phyloP scores from a whole-genome alignment of 176 grass and related monocot genomes.

The Hordeum marinum region DNA sequence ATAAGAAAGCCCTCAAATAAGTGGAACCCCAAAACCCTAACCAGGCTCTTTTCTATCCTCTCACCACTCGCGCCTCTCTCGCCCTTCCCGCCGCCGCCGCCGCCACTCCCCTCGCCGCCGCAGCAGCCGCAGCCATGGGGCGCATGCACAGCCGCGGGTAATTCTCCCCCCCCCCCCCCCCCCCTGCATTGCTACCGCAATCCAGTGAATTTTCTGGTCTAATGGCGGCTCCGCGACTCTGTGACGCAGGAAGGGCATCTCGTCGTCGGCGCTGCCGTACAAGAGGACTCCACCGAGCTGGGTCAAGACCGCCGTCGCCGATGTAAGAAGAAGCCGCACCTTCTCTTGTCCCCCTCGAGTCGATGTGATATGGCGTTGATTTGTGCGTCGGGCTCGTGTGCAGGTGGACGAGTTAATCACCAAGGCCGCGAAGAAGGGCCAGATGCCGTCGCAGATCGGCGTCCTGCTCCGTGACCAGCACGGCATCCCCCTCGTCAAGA shows the following conservation, averaged over 20 bases:
- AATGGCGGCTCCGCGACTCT: slow-evolving; percentile 10
- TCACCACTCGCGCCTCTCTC: slow-evolving; percentile 18
- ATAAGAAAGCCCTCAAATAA: not conserved
- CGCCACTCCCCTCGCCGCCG: not conserved
- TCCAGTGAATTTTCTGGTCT: not conserved
- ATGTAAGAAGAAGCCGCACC: slow-evolving; percentile 27
- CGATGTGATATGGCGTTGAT: not conserved
- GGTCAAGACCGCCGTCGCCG: slow-evolving; percentile 66
- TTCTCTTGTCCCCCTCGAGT: not conserved
- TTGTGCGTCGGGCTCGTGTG: not conserved
- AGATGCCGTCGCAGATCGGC: slow-evolving; percentile 75
- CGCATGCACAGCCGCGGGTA: slow-evolving; percentile 86
- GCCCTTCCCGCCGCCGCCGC: slow-evolving; percentile 31
- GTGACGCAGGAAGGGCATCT: slow-evolving; percentile 75
- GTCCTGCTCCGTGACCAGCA: slow-evolving; percentile 79
- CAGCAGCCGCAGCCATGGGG: slow-evolving; percentile 42
- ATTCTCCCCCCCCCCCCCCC: not conserved
- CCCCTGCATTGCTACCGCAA: not conserved
- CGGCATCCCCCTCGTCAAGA: slow-evolving; percentile 70
- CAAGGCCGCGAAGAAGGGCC: slow-evolving; percentile 71
- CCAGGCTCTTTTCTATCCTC: not conserved
- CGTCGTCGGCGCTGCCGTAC: slow-evolving; percentile 83
- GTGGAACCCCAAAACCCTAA: slow-evolving; percentile 40
- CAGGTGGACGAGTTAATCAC: slow-evolving; percentile 72
- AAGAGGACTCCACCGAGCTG: slow-evolving; percentile 78